phyloP scores from a whole-genome alignment of 1,139 yeast species.

The Candida frijolesensis region DNA sequence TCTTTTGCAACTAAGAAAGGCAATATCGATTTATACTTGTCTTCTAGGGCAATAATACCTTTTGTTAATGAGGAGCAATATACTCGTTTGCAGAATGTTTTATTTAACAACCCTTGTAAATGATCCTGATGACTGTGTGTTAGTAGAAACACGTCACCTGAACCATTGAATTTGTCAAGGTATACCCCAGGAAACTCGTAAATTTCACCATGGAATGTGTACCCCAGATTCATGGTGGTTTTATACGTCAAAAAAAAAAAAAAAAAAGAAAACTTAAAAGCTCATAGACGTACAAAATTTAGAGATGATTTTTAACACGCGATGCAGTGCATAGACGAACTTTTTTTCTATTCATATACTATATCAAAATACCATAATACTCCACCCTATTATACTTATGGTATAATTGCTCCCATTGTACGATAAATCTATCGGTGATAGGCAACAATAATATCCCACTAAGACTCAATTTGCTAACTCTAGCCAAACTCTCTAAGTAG shows the following conservation, averaged over 20 bases:
- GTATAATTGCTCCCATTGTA: constrained; percentile 83
- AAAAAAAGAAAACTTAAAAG: background rate
- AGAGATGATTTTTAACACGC: constrained; percentile 8
- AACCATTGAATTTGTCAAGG: constrained; percentile 47
- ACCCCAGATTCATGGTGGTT: constrained; percentile 8
- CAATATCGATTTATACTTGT: constrained; percentile 24
- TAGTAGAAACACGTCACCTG: constrained; percentile 35
- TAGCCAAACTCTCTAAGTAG: constrained; percentile 86
- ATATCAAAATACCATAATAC: constrained; percentile 76
- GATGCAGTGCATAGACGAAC: background rate
- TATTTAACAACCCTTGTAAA: constrained; percentile 47
- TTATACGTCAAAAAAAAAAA: background rate
- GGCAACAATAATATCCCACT: constrained; percentile 75
- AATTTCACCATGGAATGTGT: constrained; percentile 19
- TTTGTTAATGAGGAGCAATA: constrained; percentile 55
- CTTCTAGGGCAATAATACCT: constrained; percentile 28
- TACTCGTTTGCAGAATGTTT: constrained; percentile 42
- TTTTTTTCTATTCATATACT: constrained; percentile 6
- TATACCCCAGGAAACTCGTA: constrained; percentile 38
- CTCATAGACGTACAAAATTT: background rate
- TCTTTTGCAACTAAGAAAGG: constrained; percentile 25
- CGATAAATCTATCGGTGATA: constrained; percentile 73
- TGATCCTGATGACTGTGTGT: constrained; percentile 66
- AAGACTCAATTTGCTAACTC: constrained; percentile 75
- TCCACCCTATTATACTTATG: constrained; percentile 62